Conservation (phyloP, 352 stramenopile species). For the Pythium folliculosum region DNA sequence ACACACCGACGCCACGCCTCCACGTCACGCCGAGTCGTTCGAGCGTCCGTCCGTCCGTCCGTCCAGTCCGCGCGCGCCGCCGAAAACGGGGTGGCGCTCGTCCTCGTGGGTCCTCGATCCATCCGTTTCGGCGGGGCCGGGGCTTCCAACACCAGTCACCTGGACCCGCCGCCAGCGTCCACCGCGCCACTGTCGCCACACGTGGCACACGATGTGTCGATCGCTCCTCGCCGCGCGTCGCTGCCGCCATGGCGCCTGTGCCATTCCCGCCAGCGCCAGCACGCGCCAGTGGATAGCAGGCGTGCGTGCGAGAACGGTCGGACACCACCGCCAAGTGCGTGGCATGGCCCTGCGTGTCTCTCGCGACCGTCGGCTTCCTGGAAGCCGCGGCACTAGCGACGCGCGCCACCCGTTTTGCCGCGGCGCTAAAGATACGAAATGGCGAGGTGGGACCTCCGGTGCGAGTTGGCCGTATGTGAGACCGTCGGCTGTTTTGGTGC, state of each 20-base stretch:
- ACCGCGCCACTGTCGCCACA: too few species aligned
- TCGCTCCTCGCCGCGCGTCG: neutral
- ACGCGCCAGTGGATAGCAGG: neutral
- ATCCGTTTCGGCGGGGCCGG: too few species aligned
- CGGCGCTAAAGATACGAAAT: conserved; percentile 9
- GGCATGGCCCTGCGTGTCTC: neutral
- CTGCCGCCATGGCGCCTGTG: neutral
- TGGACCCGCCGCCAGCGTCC: too few species aligned
- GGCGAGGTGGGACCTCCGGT: neutral
- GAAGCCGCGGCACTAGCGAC: neutral
- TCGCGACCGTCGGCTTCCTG: neutral
- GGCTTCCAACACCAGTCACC: too few species aligned
- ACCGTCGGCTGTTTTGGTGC: too few species aligned
- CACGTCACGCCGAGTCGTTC: too few species aligned
- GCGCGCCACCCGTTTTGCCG: neutral
- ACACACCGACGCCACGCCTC: too few species aligned
- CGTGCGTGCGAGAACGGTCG: neutral
- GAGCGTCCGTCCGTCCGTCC: too few species aligned
- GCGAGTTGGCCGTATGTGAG: neutral
- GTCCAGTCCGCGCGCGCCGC: too few species aligned
- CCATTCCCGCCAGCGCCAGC: too few species aligned
- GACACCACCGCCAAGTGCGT: neutral
- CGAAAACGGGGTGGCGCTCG: too few species aligned
- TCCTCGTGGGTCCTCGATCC: too few species aligned
- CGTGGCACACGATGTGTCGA: neutral